Conservation (phyloP, 305 asterid genomes). For the Rubia balearica region DNA sequence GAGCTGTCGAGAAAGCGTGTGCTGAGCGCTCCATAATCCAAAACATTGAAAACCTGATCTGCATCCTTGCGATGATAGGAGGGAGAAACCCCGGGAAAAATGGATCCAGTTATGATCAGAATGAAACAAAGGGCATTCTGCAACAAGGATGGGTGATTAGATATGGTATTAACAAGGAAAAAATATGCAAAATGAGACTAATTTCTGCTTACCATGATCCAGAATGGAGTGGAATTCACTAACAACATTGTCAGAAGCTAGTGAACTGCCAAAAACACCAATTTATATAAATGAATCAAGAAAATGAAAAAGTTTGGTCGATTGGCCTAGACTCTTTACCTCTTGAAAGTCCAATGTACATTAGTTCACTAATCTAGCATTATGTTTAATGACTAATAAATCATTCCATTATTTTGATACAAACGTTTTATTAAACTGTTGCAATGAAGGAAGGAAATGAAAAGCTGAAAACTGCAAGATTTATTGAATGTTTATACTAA, state of each 20-base stretch:
- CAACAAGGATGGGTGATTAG: not conserved
- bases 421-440: not conserved
- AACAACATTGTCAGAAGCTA: conserved; percentile 6
- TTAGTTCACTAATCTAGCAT: not conserved
- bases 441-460: not conserved
- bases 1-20: conserved; percentile 43
- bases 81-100: conserved; percentile 17
- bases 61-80: conserved; percentile 5
- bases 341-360: not conserved
- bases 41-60: conserved; percentile 30
- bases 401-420: not conserved
- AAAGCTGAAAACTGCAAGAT: not conserved
- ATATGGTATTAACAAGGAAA: not conserved
- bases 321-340: not conserved
- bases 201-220: conserved; percentile 17
- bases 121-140: conserved; percentile 27
- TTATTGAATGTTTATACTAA: not conserved
- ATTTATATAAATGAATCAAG: too few relatives aligned
- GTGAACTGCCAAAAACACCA: not conserved
- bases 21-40: conserved; percentile 48
- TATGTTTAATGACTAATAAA: not conserved
- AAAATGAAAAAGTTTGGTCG: not conserved
- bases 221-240: conserved; percentile 11
- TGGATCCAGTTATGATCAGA: conserved; percentile 26
- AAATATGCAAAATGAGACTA: not conserved